phyloP scores from a whole-genome alignment of 306 rosid species.

The Glycine soja region DNA sequence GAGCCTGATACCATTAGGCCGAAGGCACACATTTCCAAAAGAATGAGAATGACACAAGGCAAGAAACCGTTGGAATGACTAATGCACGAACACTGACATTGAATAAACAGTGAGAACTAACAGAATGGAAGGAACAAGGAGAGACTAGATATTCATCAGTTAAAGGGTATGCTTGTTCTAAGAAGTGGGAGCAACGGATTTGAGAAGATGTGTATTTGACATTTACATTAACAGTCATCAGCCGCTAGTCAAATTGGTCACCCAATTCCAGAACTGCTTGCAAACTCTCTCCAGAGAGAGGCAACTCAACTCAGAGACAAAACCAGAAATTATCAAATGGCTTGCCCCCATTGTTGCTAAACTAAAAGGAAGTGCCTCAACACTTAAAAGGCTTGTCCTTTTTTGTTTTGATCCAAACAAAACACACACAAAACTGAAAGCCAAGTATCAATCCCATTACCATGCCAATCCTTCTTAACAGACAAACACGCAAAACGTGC shows the following conservation, averaged over 20 bases:
- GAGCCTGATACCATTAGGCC: not conserved
- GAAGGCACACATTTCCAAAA: not conserved
- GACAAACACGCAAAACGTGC: not conserved
- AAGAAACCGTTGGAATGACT: conserved; percentile 14
- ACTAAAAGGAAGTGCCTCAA: not conserved
- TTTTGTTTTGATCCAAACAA: not conserved
- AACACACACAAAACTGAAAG: conserved; percentile 11
- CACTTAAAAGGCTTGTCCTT: not conserved
- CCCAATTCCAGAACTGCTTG: conserved; percentile 15
- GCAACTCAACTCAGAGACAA: not conserved
- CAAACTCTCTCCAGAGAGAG: not conserved
- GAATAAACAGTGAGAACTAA: not conserved
- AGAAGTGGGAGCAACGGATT: not conserved
- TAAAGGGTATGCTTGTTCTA: not conserved
- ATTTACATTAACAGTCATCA: not conserved
- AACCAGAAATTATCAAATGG: conserved; percentile 2
- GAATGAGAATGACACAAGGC: not conserved
- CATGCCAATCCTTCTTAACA: conserved; percentile 14
- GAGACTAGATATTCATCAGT: not conserved
- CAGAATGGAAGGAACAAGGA: conserved; percentile 18
- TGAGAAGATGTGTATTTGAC: not conserved
- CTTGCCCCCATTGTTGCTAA: not conserved
- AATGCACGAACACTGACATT: not conserved
- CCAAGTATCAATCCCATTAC: not conserved
- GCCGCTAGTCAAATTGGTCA: conserved; percentile 4